phyloP scores from a whole-genome alignment of 805 yeast genomes.

The Yarrowia divulgata region DNA sequence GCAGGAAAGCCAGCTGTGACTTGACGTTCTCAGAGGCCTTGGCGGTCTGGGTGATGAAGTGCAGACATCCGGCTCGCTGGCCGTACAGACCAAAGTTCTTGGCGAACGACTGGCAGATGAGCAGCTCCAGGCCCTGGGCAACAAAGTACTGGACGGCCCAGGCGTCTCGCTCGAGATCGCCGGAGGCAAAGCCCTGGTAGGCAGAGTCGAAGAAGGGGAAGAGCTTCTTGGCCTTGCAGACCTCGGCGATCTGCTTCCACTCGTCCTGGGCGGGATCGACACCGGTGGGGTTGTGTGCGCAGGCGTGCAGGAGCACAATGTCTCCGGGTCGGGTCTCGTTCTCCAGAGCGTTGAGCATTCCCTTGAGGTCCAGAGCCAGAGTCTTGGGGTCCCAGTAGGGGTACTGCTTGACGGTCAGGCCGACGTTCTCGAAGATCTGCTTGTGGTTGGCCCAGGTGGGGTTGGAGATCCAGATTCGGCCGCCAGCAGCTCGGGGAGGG shows the following conservation, averaged over 20 bases:
- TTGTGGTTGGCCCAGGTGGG: constrained; percentile 97
- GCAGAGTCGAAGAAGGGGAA: constrained; percentile 92
- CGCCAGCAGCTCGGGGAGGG: constrained; percentile 34
- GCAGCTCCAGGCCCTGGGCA: constrained; percentile 52
- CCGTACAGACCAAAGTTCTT: constrained; percentile 96
- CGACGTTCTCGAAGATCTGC: constrained; percentile 78
- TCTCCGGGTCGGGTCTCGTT: constrained; percentile 65
- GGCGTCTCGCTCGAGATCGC: constrained; percentile 77
- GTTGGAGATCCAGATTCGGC: constrained; percentile 69
- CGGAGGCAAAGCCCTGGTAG: constrained; percentile 93
- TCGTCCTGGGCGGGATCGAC: constrained; percentile 84
- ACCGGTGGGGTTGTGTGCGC: constrained; percentile 98
- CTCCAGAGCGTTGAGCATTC: constrained; percentile 65
- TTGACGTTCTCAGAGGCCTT: constrained; percentile 61
- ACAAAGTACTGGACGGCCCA: constrained; percentile 59
- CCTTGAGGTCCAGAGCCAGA: constrained; percentile 70
- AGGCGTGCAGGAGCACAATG: constrained; percentile 83
- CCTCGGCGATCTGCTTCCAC: constrained; percentile 77
- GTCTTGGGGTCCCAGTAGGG: constrained; percentile 70
- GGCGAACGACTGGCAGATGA: constrained; percentile 89
- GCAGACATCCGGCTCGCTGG: constrained; percentile 89
- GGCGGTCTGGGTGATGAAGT: constrained; percentile 59
- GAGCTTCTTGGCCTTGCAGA: constrained; percentile 63
- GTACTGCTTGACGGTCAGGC: constrained; percentile 67
- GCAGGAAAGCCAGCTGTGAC: constrained; percentile 82